Evolutionary conservation across 2,329 filamentous ascomycete species (phyloP), one percentile per base, ranked within the genome.

Genomic region (Aureobasidium musti): DNA sequence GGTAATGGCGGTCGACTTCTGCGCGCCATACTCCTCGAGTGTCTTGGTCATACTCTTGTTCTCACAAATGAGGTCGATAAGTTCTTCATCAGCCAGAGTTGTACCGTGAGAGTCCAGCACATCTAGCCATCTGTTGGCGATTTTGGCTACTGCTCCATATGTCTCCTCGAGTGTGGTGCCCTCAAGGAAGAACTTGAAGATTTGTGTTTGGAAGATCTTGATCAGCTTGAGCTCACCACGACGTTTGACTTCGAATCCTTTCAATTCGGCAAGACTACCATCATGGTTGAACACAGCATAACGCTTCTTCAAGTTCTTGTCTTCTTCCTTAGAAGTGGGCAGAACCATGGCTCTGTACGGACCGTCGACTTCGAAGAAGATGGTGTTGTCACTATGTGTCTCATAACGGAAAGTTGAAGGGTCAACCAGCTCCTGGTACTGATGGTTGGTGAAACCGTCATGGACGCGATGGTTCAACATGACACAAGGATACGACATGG

Each of bases 231-330:
- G 82, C 80, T 99, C 95, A 82, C 95, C 95, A 86, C 95, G 87
- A 76, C 95, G 89, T 82, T 99, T 99, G 71, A 99, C 89, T 74
- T 99, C 95, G 74, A 99, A 99, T 6, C 95, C 95, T 75, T 99
- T 99, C 74, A 99, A 78, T 76, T 99, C 95, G 17, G 95, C 95
- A 63, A 99, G 83, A 77, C 89, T 96, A 45, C 96, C 95, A 73
- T 99, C 95, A 69, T 98, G 91, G 74, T 99, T 99, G 85, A 99
- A 99, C 4, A 99, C 95, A 47, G 96, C 95, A 76, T 99, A 99
- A 74, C 95, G 88, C 80, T 99, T 99, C 82, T 99, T 99, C 85
- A 99, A 83, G 78, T 99, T 99, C 82, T 98, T 99, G 81, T 98
- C 94, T 78, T 98, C 95, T 76, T 99, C 95, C 76, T 99, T 98